A percentile compares a stretch with the other conserved stretches of the same genome.
phyloP scores from a whole-genome alignment of 2,329 filamentous ascomycete genomes.

The Moelleriella libera region DNA sequence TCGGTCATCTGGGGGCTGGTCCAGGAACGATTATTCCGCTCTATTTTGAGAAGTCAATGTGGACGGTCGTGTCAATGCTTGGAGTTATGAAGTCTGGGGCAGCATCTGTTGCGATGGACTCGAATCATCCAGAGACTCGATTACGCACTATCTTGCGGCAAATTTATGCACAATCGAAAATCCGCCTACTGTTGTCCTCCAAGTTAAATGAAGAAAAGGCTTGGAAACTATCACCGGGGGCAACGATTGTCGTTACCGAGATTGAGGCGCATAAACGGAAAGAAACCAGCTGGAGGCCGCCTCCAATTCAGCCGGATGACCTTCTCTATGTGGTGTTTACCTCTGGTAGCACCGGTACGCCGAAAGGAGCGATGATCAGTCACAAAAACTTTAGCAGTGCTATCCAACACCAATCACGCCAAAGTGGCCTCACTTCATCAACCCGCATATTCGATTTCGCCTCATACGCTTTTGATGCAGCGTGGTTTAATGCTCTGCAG shows the following conservation, averaged over 20 bases:
- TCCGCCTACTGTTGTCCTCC: slow-evolving; percentile 7
- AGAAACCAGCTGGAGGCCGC: slow-evolving; percentile 1
- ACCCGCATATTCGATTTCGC: slow-evolving; percentile 7
- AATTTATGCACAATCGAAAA: slow-evolving; percentile 4
- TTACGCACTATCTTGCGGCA: slow-evolving; percentile 6
- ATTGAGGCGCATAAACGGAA: not conserved
- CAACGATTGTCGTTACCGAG: not conserved
- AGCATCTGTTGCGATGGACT: slow-evolving; percentile 5
- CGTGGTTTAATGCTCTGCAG: slow-evolving; percentile 4
- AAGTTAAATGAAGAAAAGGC: not conserved
- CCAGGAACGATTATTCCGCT: slow-evolving; percentile 1
- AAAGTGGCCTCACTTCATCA: not conserved
- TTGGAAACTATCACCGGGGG: not conserved
- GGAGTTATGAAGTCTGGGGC: slow-evolving; percentile 3
- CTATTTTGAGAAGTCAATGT: slow-evolving; percentile 5
- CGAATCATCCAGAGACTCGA: slow-evolving; percentile 5
- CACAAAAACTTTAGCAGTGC: slow-evolving; percentile 9
- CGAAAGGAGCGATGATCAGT: slow-evolving; percentile 11
- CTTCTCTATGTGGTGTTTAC: slow-evolving; percentile 9
- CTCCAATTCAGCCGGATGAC: slow-evolving; percentile 1
- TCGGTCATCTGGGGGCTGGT: slow-evolving; percentile 1
- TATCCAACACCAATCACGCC: slow-evolving; percentile 5
- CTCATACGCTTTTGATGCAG: slow-evolving; percentile 7
- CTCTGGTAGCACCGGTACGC: slow-evolving; percentile 9
- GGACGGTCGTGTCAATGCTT: slow-evolving; percentile 4